These are phyloP conservation scores for Salix koriyanagi DNA, from an alignment of 345 rosid species.

Conservation along the genomic window DNA sequence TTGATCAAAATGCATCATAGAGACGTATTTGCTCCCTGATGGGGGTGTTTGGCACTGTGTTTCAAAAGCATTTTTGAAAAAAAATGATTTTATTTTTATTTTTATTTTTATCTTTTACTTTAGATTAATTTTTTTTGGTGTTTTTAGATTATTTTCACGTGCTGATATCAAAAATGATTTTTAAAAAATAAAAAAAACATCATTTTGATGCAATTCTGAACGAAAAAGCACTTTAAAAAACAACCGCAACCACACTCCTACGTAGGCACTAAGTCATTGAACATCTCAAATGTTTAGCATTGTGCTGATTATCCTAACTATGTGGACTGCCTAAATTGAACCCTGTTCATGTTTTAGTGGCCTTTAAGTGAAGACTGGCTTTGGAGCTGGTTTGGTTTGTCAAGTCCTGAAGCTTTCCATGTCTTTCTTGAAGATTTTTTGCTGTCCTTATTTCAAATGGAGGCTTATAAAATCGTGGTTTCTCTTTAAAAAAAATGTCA, in stretches of 20 bases:
- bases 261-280: conserved; percentile 54
- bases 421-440: conserved; percentile 68
- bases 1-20: conserved; percentile 88
- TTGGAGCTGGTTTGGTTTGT: conserved; percentile 68
- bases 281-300: conserved; percentile 77
- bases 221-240: no score
- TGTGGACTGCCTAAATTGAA: conserved; percentile 85
- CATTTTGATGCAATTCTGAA: no score
- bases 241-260: no score
- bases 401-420: conserved; percentile 77
- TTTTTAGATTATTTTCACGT: no score
- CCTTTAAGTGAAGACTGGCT: conserved; percentile 91
- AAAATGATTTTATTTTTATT: no score
- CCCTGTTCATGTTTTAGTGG: conserved; percentile 52
- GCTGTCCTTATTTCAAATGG: conserved; percentile 37
- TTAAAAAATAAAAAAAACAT: no score
- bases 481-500: conserved; percentile 89
- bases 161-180: no score
- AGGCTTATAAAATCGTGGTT: conserved; percentile 82
- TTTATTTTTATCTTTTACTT: no score
- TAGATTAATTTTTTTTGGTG: no score
- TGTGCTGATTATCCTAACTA: conserved; percentile 94
- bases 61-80: no score
- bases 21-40: conserved; percentile 81
- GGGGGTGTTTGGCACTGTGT: no score